Percentiles rank a stretch among this genome's conserved stretches.
phyloP scores from a whole-genome alignment of 805 yeast genomes.

The Candida xiaguanensis region DNA sequence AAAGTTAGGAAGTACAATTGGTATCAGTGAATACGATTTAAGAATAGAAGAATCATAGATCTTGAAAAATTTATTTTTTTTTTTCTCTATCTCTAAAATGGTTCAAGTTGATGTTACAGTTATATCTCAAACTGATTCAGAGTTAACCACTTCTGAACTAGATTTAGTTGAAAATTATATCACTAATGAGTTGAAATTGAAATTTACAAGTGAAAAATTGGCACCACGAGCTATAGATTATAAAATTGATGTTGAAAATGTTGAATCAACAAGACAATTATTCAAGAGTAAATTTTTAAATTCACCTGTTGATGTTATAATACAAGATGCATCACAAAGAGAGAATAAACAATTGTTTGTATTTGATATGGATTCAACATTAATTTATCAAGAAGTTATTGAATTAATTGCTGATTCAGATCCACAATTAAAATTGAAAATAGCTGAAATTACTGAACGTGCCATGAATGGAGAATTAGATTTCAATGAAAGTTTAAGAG shows the following conservation, averaged over 20 bases:
- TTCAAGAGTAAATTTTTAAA: conserved; percentile 8
- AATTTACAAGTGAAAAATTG: conserved; percentile 6
- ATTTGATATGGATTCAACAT: conserved; percentile 97
- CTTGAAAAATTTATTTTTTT: neutral
- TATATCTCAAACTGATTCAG: neutral
- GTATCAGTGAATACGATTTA: conserved; percentile 53
- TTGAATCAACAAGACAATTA: conserved; percentile 8
- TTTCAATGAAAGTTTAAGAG: conserved; percentile 72
- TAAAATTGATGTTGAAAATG: conserved; percentile 11
- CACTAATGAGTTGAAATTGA: neutral
- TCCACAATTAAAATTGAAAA: conserved; percentile 86
- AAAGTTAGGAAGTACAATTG: conserved; percentile 46
- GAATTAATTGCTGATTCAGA: conserved; percentile 85
- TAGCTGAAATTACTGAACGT: conserved; percentile 81
- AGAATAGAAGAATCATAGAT: conserved; percentile 19
- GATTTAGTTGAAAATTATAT: neutral
- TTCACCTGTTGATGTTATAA: conserved; percentile 16
- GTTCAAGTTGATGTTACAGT: conserved; percentile 1
- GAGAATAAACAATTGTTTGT: conserved; percentile 58
- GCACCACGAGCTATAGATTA: conserved; percentile 23
- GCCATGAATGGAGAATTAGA: conserved; percentile 98
- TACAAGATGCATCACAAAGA: conserved; percentile 25
- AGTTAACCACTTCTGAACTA: neutral
- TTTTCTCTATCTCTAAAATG: neutral
- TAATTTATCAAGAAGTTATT: conserved; percentile 94